These are phyloP conservation scores for Globisporangium cylindrosporum DNA, from an alignment of 352 stramenopile genomes.

Conservation along the genomic window DNA sequence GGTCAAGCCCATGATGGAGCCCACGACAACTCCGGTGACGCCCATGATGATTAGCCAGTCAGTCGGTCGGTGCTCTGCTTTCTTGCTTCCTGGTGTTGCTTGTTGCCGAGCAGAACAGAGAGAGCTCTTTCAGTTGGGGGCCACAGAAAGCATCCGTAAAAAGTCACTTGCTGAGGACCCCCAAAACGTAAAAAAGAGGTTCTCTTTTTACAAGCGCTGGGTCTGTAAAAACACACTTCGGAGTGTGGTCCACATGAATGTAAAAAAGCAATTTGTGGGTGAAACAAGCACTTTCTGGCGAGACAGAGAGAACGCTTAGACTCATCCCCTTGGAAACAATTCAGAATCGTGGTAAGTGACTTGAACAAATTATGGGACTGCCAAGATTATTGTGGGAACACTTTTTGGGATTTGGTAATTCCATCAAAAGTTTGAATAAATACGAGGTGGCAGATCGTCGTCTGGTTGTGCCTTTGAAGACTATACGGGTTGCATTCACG, in stretches of 20 bases:
- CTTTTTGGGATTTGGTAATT: too few relatives aligned
- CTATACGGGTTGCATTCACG: background rate
- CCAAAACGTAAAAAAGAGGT: background rate
- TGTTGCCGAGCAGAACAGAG: conserved; percentile 2
- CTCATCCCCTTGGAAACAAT: too few relatives aligned
- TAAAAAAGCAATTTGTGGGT: background rate
- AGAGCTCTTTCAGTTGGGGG: conserved; percentile 2
- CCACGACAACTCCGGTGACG: conserved; percentile 61
- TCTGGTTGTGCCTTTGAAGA: too few relatives aligned
- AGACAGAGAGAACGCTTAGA: background rate
- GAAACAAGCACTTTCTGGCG: background rate
- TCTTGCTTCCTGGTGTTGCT: conserved; percentile 10
- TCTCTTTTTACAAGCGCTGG: background rate
- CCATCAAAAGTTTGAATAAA: too few relatives aligned
- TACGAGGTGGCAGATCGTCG: too few relatives aligned
- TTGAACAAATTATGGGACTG: too few relatives aligned
- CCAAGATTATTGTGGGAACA: too few relatives aligned
- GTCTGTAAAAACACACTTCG: background rate
- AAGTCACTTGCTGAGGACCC: background rate
- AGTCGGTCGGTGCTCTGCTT: background rate
- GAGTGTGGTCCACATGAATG: background rate
- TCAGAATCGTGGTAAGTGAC: too few relatives aligned
- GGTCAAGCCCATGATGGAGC: conserved; percentile 71
- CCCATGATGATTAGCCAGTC: conserved; percentile 40
- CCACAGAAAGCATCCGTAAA: conserved; percentile 11